Evolutionary conservation across 202 grass and related monocot genomes (phyloP).

Genomic region (Cymbopogon flexuosus): DNA sequence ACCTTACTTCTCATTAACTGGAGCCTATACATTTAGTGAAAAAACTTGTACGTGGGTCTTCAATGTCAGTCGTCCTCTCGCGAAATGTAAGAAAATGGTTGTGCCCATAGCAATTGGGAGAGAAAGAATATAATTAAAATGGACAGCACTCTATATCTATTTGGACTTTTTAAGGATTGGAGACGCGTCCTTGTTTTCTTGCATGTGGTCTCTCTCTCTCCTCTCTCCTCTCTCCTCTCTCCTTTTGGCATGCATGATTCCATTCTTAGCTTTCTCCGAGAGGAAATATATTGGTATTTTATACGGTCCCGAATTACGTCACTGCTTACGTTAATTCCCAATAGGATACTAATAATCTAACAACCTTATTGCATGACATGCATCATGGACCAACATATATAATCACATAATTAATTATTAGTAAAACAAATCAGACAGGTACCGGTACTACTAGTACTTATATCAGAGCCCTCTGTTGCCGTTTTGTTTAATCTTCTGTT

Average conservation of each 20-base stretch:
- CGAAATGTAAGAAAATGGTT: not conserved
- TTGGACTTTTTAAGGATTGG: constrained; percentile 44
- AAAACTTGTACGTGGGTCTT: too few relatives aligned
- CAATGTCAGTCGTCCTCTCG: not conserved
- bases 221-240: not conserved
- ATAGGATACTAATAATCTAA: constrained; percentile 32
- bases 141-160: not conserved
- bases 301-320: constrained; percentile 31
- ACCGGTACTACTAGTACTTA: constrained; percentile 18
- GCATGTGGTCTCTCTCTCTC: constrained; percentile 21
- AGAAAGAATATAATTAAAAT: not conserved
- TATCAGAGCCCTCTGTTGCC: not conserved
- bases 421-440: not conserved
- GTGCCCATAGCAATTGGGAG: not conserved
- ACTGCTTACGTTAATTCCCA: constrained; percentile 75
- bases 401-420: not conserved
- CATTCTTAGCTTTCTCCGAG: constrained; percentile 22
- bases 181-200: constrained; percentile 33
- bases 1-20: too few relatives aligned
- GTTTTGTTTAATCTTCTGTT: constrained; percentile 27
- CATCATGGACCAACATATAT: not conserved
- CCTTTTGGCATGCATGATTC: constrained; percentile 48
- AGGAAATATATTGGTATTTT: constrained; percentile 37
- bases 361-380: constrained; percentile 35
- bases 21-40: too few relatives aligned